Evolutionary conservation across 306 rosid genomes (phyloP), one percentile per base, ranked within the genome.

Genomic region (Pueraria montana): DNA sequence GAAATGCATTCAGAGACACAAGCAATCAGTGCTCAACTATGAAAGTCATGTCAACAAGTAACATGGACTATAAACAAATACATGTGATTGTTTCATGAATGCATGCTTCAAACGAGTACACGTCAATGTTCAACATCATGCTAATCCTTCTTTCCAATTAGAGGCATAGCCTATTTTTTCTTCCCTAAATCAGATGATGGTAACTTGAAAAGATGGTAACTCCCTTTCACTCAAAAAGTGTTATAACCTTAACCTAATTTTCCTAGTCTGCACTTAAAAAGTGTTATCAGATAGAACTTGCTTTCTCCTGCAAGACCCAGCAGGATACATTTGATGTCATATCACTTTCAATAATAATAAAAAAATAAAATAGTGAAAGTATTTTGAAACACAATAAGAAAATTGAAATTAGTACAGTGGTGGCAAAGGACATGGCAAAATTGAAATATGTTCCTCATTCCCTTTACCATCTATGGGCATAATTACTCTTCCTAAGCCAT

Each of bases 71-170:
- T 8, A 34, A 65, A 17, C 6, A 34, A 32, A 64, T 2, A 63
- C 6, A 14, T 2, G 7, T 65, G 13, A 65, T 32, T 65, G 48
- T 34, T 65, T 30, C 21, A 63, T n/a, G 70, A 56, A 74, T 74
- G 36, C 40, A 36, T 40, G 21, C 53, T 18, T 55, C 36, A 21
- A 56, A 75, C 13, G 68, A 36, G 9, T 1, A 38, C 17, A 7
- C 5, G 40, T 0, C 40, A 5, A 5, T 34, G 40, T 5, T 34
- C 5, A 34, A 4, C 40, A 73, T 30, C 63, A 34, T 74, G 52
- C 89, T 83, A 32, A 64, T 30, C 5, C 70, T 64, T 62, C 69
- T 63, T 64, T 34, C 71, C 45, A 64, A 16, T 64, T 64, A 16
- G 6, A 64, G 21, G 45, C 6, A 24, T 26, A 63, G 71, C 20